Evolutionary conservation across 1,139 yeast genomes (phyloP).

Genomic region (Petasospora fabianii): DNA sequence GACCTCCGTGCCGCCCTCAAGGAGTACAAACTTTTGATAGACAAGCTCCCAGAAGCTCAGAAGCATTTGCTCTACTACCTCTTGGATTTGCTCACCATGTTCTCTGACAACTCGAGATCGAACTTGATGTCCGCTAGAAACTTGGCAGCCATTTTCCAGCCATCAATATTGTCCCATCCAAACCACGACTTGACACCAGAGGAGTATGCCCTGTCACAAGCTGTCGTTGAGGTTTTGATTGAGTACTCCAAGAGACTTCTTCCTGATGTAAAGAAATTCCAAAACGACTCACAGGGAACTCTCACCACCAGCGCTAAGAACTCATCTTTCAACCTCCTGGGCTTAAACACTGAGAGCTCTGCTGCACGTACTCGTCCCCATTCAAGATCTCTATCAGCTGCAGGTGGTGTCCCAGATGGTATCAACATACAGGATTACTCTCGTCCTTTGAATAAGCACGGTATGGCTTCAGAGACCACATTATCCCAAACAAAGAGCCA

Average conservation of each 20-base stretch:
- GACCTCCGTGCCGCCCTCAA: constrained; percentile 69
- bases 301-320: constrained; percentile 12
- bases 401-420: constrained; percentile 49
- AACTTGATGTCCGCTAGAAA: constrained; percentile 93
- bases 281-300: constrained; percentile 22
- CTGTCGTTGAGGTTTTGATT: constrained; percentile 84
- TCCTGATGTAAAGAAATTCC: constrained; percentile 46
- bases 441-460: constrained; percentile 6
- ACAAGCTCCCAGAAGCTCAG: constrained; percentile 62
- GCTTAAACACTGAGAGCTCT: constrained; percentile 17
- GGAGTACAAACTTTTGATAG: constrained; percentile 67
- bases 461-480: constrained; percentile 11
- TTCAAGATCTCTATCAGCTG: constrained; percentile 56
- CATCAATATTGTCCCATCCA: constrained; percentile 89
- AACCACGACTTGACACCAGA: constrained; percentile 88
- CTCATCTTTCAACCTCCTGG: constrained; percentile 16
- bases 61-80: constrained; percentile 85
- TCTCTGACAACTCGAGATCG: constrained; percentile 70
- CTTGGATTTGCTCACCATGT: constrained; percentile 80
- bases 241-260: constrained; percentile 78
- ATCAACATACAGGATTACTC: constrained; percentile 18
- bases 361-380: constrained; percentile 36
- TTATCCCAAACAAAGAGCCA: constrained; percentile 14
- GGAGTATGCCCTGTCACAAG: constrained; percentile 83
- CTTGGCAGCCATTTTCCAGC: constrained; percentile 94